A percentile compares a stretch with the other conserved stretches of the same genome.
These are phyloP conservation scores for Vaccinium corymbosum DNA, from an alignment of 148 eudicot species.

Conservation along the genomic window DNA sequence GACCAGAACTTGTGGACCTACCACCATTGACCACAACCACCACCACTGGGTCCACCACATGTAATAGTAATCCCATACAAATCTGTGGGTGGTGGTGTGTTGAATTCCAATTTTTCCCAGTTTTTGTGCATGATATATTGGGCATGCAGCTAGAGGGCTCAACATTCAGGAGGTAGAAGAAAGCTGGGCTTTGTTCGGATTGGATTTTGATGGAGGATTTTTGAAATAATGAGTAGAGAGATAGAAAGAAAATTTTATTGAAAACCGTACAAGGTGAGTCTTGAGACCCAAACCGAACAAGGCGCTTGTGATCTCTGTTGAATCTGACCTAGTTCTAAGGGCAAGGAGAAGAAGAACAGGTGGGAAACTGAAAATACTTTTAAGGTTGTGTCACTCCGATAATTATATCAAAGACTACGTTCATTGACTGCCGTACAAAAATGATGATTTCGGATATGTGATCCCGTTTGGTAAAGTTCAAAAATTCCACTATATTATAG, in stretches of 20 bases:
- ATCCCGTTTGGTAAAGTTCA: no score
- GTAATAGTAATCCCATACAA: background rate
- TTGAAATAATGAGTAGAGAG: no score
- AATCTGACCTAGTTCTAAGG: background rate
- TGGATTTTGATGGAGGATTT: no score
- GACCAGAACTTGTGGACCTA: background rate
- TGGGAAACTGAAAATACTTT: background rate
- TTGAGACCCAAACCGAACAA: no score
- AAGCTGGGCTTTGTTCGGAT: no score
- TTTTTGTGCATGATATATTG: background rate
- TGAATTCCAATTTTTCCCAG: background rate
- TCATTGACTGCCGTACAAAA: background rate
- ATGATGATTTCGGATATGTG: background rate
- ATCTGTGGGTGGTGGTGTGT: background rate
- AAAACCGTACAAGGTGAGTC: no score
- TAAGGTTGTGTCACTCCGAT: background rate
- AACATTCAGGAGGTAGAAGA: no score
- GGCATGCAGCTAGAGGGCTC: no score
- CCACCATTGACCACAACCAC: background rate
- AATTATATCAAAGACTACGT: background rate
- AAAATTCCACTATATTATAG: no score
- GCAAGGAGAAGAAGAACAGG: background rate
- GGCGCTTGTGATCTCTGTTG: background rate
- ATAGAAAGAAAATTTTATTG: no score
- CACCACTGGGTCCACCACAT: background rate